These are phyloP conservation scores for Apocynum venetum DNA, from an alignment of 257 asterid genomes.

Conservation along the genomic window DNA sequence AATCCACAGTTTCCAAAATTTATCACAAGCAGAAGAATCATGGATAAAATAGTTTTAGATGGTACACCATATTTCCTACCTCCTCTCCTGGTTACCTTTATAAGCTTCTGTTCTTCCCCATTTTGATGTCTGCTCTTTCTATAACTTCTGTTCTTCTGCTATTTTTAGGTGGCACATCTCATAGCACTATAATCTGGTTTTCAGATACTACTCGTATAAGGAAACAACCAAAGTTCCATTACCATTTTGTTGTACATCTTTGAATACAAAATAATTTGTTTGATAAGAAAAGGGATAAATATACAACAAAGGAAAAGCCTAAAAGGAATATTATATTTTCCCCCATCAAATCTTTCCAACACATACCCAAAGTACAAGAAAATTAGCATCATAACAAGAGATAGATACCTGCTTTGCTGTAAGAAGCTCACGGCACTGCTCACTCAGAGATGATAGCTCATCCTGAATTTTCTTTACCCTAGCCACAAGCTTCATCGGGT, in stretches of 20 bases:
- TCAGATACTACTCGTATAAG: not conserved
- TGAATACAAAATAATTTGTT: not conserved
- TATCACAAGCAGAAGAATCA: not conserved
- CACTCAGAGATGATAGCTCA: slow-evolving; percentile 66
- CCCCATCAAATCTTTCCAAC: not conserved
- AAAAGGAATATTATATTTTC: not conserved
- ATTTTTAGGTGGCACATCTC: not conserved
- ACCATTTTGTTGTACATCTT: not conserved
- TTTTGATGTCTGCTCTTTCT: not conserved
- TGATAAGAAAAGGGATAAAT: not conserved
- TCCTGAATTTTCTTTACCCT: slow-evolving; percentile 80
- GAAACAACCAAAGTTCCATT: not conserved
- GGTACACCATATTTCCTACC: not conserved
- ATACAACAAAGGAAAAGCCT: not conserved
- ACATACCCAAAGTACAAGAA: not conserved
- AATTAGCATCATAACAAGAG: not conserved
- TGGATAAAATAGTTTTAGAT: not conserved
- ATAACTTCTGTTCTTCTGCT: too few relatives aligned
- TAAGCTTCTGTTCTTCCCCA: not conserved
- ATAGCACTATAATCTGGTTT: not conserved
- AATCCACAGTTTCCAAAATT: not conserved
- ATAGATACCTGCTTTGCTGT: slow-evolving; percentile 76
- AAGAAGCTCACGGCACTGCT: slow-evolving; percentile 90
- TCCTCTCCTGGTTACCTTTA: not conserved
- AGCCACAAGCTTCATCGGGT: slow-evolving; percentile 85